Evolutionary conservation across 257 asterid genomes (phyloP).

Genomic region (Oldenlandia corymbosa): DNA sequence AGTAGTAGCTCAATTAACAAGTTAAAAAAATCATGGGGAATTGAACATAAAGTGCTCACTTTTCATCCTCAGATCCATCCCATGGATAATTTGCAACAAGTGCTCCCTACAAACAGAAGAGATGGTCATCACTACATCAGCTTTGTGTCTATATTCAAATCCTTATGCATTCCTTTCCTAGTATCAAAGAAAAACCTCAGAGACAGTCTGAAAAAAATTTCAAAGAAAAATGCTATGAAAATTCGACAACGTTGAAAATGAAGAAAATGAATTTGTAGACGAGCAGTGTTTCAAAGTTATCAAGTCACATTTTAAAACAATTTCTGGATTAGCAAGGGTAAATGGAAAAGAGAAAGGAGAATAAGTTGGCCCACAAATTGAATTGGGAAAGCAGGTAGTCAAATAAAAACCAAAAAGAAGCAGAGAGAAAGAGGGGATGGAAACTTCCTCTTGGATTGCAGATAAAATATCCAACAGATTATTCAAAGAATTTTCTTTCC

Average conservation of each 20-base stretch:
- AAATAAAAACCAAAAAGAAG: no score
- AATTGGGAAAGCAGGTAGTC: background rate
- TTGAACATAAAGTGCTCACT: conserved; percentile 34
- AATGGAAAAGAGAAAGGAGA: background rate
- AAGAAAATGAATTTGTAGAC: background rate
- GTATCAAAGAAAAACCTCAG: background rate
- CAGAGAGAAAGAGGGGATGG: background rate
- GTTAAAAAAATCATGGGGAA: background rate
- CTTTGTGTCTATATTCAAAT: background rate
- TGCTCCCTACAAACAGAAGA: conserved; percentile 58
- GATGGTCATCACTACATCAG: conserved; percentile 1
- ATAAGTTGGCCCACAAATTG: background rate
- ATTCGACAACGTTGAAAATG: background rate
- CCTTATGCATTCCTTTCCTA: background rate
- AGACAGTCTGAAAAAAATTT: background rate
- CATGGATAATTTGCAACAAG: conserved; percentile 97
- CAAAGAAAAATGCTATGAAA: background rate
- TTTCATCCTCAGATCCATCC: conserved; percentile 84
- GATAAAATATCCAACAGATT: background rate
- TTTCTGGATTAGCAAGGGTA: background rate
- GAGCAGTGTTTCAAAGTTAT: background rate
- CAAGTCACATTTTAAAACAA: background rate
- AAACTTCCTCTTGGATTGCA: background rate
- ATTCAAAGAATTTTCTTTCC: background rate
- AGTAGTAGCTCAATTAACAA: background rate